phyloP scores from a whole-genome alignment of 495 filamentous ascomycete species.

The Lepraria neglecta region DNA sequence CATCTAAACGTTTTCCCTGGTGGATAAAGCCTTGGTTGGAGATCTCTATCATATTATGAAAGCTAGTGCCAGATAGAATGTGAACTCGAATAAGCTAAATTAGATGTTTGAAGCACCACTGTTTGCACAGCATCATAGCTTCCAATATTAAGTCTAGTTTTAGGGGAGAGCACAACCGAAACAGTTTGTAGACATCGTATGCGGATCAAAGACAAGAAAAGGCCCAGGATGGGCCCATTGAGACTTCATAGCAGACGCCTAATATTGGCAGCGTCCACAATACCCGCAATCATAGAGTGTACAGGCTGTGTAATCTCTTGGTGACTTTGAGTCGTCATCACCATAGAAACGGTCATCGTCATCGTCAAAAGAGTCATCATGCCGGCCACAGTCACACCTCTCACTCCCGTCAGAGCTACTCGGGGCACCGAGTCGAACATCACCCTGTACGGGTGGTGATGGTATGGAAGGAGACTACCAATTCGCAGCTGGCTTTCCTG shows the following conservation, averaged over 20 bases:
- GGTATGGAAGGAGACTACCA: not conserved
- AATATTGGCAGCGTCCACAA: not conserved
- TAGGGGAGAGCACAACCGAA: not conserved
- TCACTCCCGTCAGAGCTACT: not conserved
- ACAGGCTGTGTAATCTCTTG: not conserved
- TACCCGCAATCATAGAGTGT: not conserved
- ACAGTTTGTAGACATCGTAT: not conserved
- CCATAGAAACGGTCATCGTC: not conserved
- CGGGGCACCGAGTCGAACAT: not conserved
- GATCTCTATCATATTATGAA: slow-evolving; percentile 33
- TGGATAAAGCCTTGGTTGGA: too few species aligned
- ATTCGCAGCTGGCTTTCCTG: not conserved
- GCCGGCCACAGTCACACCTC: not conserved
- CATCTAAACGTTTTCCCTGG: too few species aligned
- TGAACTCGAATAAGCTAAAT: not conserved
- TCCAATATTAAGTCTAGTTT: not conserved
- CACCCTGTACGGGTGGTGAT: not conserved
- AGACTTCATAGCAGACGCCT: not conserved
- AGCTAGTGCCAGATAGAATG: not conserved
- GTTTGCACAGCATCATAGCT: not conserved
- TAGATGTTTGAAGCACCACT: not conserved
- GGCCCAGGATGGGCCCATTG: not conserved
- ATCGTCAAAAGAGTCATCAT: not conserved
- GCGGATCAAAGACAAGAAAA: not conserved
- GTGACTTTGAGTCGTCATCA: not conserved